A percentile compares a stretch with the other conserved stretches of the same genome.
Conservation (phyloP, 345 rosid species). For the Heritiera fomes region DNA sequence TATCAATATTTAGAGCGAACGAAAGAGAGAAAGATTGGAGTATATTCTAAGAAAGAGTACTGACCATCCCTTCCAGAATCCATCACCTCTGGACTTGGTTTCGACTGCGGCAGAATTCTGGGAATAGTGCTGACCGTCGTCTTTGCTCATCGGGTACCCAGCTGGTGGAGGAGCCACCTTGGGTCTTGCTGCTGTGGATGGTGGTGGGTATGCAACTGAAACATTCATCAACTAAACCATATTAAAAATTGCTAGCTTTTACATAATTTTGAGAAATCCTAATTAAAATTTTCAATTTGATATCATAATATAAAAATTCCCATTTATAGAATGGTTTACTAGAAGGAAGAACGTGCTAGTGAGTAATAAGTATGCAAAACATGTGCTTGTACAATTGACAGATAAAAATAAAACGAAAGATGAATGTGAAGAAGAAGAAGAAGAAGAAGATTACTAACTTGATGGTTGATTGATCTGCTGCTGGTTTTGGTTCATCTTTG, state of each 20-base stretch:
- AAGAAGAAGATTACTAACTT: neutral
- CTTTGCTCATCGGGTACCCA: slow-evolving; percentile 17
- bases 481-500: neutral
- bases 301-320: too few relatives aligned
- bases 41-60: neutral
- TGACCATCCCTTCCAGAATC: slow-evolving; percentile 24
- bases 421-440: too few relatives aligned
- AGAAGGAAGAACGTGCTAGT: too few relatives aligned
- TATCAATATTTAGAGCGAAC: too few relatives aligned
- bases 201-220: neutral
- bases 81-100: slow-evolving; percentile 22
- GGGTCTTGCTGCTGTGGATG: neutral
- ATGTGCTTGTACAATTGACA: too few relatives aligned
- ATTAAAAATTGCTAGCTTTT: neutral
- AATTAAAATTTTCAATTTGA: too few relatives aligned
- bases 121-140: neutral
- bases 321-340: too few relatives aligned
- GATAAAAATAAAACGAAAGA: too few relatives aligned
- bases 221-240: neutral
- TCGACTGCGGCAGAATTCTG: neutral
- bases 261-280: neutral
- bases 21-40: too few relatives aligned
- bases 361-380: too few relatives aligned
- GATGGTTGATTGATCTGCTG: slow-evolving; percentile 4
- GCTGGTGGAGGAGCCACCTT: slow-evolving; percentile 12